Percentiles rank a stretch among this genome's conserved stretches.
Conservation (phyloP, 805 yeast species). For the Myxozyma neotropica region DNA sequence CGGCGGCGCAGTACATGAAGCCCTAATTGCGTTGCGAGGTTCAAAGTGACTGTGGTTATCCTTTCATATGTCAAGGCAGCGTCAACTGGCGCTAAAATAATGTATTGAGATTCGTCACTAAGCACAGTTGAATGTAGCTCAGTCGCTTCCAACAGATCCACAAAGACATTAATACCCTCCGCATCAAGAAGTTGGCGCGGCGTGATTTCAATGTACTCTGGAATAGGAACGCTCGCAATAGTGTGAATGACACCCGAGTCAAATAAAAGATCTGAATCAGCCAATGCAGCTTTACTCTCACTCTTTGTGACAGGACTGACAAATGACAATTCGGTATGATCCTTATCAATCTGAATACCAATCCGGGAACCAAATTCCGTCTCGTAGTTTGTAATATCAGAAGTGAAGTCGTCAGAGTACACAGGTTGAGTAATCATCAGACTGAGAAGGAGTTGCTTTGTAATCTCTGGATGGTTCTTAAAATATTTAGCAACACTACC, state of each 20-base stretch:
- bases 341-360: background rate
- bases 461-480: slow-evolving; percentile 10
- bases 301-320: background rate
- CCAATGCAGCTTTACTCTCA: background rate
- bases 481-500: slow-evolving; percentile 24
- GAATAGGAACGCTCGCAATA: slow-evolving; percentile 22
- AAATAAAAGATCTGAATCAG: slow-evolving; percentile 17
- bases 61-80: slow-evolving; percentile 6
- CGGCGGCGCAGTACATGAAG: slow-evolving; percentile 24
- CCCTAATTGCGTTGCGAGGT: slow-evolving; percentile 20
- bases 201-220: slow-evolving; percentile 23
- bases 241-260: slow-evolving; percentile 28
- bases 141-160: slow-evolving; percentile 21
- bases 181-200: slow-evolving; percentile 24
- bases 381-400: background rate
- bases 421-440: slow-evolving; percentile 25
- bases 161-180: slow-evolving; percentile 15
- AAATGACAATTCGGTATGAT: background rate
- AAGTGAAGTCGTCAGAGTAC: slow-evolving; percentile 8
- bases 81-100: slow-evolving; percentile 28
- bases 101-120: slow-evolving; percentile 15
- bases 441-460: slow-evolving; percentile 14
- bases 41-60: slow-evolving; percentile 14
- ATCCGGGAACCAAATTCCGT: slow-evolving; percentile 23
- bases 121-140: slow-evolving; percentile 9